Evolutionary conservation across 2,329 filamentous ascomycete species (phyloP), one percentile per base, ranked within the genome.

Genomic region (Alternaria sp.): DNA sequence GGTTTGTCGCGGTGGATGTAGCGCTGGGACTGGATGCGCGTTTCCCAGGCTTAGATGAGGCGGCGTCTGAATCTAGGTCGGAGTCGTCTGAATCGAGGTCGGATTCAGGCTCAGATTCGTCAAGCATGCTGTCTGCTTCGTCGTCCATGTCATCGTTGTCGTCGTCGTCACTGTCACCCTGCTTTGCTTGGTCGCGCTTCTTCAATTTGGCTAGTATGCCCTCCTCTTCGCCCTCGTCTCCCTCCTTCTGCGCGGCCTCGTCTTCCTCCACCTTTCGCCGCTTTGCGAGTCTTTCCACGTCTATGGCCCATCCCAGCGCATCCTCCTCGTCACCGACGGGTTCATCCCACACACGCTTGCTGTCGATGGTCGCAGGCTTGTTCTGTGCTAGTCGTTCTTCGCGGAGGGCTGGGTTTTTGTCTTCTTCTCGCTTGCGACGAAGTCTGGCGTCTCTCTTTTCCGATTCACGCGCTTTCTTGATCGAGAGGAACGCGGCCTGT

Each of bases 381-480:
- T 97, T 97, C 68, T 86, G 88, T 62, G 88, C 89, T 62, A 94
- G 83, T 70, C 95, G 87, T 67, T 90, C 87, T 63, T 87, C 88
- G 68, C 89, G 88, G 61, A 97, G 80, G 60, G 88, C 86, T 2
- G 94, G 94, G 73, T 97, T 88, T 78, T 90, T 92, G 66, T 90
- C 87, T 80, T 99, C 95, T 74, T 94, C 92, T 80, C 91, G 92
- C 81, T 92, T 93, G 62, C 92, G 86, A 50, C 87, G 87, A 76
- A 93, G 90, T 64, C 94, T 89, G 72, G 89, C 86, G 72, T 93
- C 91, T 72, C 92, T 89, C 72, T 90, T 92, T 48, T 89, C 83
- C 74, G 89, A 90, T 75, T 93, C 91, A 67, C 87, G 87, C 45
- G 86, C 84, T 75, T 90, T 91, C 81, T 97, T 98, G 74, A 91